Evolutionary conservation across 768 basidiomycete species (phyloP).

Genomic region (Lentinula aciculospora): DNA sequence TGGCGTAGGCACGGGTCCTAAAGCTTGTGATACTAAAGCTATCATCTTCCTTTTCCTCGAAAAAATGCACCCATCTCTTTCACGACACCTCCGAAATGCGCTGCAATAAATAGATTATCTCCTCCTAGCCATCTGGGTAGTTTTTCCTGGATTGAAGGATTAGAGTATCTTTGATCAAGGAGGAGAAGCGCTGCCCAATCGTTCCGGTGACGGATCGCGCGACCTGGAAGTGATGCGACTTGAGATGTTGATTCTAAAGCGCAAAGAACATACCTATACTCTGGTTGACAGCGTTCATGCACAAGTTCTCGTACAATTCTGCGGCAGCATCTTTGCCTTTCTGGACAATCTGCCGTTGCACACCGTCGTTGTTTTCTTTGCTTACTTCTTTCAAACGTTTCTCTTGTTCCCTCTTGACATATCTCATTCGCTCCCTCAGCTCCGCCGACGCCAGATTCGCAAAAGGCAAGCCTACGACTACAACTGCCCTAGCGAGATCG

Average conservation of each 20-base stretch:
- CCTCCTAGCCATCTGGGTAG: constrained; percentile 89
- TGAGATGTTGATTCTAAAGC: no score
- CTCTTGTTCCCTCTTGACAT: constrained; percentile 62
- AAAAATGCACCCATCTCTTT: constrained; percentile 67
- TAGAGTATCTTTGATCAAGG: constrained; percentile 78
- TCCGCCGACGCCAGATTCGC: constrained; percentile 90
- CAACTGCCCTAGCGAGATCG: constrained; percentile 77
- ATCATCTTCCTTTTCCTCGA: constrained; percentile 42
- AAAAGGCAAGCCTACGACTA: constrained; percentile 89
- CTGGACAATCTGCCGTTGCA: constrained; percentile 26
- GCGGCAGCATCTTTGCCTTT: constrained; percentile 56
- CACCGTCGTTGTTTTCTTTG: constrained; percentile 13
- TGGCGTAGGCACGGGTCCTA: no score
- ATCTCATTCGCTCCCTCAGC: constrained; percentile 86
- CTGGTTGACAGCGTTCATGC: constrained; percentile 95
- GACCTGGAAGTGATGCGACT: constrained; percentile 65
- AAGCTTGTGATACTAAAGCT: no score
- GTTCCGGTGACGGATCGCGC: constrained; percentile 84
- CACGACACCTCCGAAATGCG: constrained; percentile 68
- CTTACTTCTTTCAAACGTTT: constrained; percentile 18
- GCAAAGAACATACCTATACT: constrained; percentile 85
- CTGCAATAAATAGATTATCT: constrained; percentile 42
- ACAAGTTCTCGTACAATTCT: constrained; percentile 88
- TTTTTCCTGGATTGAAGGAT: constrained; percentile 62
- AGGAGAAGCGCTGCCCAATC: constrained; percentile 93